A percentile compares a stretch with the other conserved stretches of the same genome.
phyloP scores from a whole-genome alignment of 2,329 filamentous ascomycete genomes.

The Fusarium pseudograminearum region DNA sequence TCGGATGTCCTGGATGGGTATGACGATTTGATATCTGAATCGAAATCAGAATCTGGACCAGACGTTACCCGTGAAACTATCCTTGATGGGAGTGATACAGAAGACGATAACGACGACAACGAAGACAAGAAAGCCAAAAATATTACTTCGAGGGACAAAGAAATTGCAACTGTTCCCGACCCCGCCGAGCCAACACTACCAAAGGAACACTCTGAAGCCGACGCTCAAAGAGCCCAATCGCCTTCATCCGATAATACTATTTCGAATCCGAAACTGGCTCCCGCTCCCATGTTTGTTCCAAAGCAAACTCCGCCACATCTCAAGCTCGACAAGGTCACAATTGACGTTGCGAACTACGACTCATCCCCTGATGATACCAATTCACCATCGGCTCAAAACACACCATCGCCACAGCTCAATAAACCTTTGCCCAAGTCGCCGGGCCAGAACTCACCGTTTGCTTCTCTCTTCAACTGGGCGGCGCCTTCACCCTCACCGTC shows the following conservation, averaged over 20 bases:
- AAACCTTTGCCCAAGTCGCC: conserved; percentile 69
- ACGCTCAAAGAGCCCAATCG: conserved; percentile 48
- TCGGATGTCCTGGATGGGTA: conserved; percentile 59
- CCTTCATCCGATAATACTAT: conserved; percentile 53
- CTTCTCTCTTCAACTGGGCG: conserved; percentile 66
- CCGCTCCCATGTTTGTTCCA: conserved; percentile 61
- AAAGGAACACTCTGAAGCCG: conserved; percentile 18
- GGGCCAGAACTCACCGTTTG: conserved; percentile 60
- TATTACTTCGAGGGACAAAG: conserved; percentile 42
- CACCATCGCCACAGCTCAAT: conserved; percentile 57
- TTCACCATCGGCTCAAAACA: conserved; percentile 47
- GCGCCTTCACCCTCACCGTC: conserved; percentile 61
- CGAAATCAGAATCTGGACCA: conserved; percentile 44
- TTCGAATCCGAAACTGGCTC: conserved; percentile 57
- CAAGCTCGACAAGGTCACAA: conserved; percentile 60
- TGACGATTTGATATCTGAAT: conserved; percentile 57
- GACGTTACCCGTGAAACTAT: conserved; percentile 47
- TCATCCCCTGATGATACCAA: conserved; percentile 41
- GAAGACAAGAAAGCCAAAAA: conserved; percentile 47
- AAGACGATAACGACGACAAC: conserved; percentile 44
- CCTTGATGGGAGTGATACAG: conserved; percentile 39
- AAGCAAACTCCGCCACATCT: conserved; percentile 67
- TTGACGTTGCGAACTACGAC: conserved; percentile 46
- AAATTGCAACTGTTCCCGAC: conserved; percentile 17
- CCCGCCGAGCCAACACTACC: conserved; percentile 27